phyloP scores from a whole-genome alignment of 176 grass and related monocot species.

The Oryza coarctata region DNA sequence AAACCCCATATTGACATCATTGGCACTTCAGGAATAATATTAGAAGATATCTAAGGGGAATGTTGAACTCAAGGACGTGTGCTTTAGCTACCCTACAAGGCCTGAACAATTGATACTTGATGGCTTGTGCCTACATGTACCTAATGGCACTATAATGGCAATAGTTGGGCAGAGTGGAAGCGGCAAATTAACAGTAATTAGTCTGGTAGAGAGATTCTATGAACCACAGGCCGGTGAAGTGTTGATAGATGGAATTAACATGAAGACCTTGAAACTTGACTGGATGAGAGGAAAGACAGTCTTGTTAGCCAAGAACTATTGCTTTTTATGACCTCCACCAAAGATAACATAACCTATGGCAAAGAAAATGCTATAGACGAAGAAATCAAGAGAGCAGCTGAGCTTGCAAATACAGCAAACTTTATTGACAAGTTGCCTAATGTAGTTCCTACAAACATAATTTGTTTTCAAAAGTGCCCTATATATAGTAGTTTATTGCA shows the following conservation, averaged over 20 bases:
- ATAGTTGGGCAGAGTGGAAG: constrained; percentile 87
- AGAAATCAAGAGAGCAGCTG: constrained; percentile 74
- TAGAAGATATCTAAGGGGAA: constrained; percentile 64
- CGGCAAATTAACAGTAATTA: constrained; percentile 76
- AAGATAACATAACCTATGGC: constrained; percentile 77
- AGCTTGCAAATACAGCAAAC: constrained; percentile 70
- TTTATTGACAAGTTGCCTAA: constrained; percentile 74
- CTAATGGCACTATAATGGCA: constrained; percentile 69
- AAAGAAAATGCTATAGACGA: constrained; percentile 66
- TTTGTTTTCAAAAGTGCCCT: neutral
- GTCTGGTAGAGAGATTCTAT: constrained; percentile 75
- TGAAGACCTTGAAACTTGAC: constrained; percentile 61
- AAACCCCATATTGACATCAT: constrained; percentile 73
- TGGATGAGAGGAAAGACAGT: constrained; percentile 74
- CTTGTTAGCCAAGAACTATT: constrained; percentile 86
- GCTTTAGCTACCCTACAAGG: constrained; percentile 76
- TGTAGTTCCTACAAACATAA: constrained; percentile 42
- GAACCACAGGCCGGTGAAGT: constrained; percentile 72
- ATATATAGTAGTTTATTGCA: constrained; percentile 1
- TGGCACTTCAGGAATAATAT: constrained; percentile 47
- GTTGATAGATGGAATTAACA: constrained; percentile 66
- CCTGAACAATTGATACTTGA: constrained; percentile 64
- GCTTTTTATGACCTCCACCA: constrained; percentile 73
- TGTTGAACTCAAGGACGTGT: constrained; percentile 60
- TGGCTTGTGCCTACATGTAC: constrained; percentile 47